A percentile compares a stretch with the other conserved stretches of the same genome.
phyloP scores from a whole-genome alignment of 192 early-diverging fungal genomes.

The Linnemannia schmuckeri region DNA sequence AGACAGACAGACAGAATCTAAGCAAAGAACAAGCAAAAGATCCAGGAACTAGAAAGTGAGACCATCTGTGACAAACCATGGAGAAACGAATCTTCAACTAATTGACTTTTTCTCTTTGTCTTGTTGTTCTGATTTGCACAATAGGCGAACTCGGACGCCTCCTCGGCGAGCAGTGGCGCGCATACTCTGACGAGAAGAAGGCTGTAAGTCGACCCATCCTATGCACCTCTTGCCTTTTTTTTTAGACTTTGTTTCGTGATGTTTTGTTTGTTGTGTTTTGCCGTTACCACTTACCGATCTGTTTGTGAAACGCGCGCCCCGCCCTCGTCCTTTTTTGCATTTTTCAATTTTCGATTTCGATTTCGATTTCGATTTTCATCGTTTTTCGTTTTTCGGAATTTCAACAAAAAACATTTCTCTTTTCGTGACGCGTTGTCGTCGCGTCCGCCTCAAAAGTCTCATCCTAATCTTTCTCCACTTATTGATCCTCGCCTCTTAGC shows the following conservation, averaged over 20 bases:
- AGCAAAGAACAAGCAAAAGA: background rate
- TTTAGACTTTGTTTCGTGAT: background rate
- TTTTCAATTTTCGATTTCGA: background rate
- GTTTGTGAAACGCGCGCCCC: background rate
- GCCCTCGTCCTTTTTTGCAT: background rate
- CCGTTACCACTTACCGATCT: background rate
- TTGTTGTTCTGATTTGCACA: background rate
- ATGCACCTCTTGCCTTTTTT: background rate
- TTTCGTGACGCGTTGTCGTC: slow-evolving; percentile 15
- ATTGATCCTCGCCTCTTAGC: slow-evolving; percentile 15
- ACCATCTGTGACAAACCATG: background rate
- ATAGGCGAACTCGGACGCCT: slow-evolving; percentile 73
- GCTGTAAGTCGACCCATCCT: slow-evolving; percentile 37
- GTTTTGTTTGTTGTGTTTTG: background rate
- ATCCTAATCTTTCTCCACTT: background rate
- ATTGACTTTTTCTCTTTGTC: background rate
- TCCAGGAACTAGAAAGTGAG: background rate
- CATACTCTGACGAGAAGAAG: slow-evolving; percentile 49
- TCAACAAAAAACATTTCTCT: background rate
- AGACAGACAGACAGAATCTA: background rate
- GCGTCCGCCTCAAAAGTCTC: background rate
- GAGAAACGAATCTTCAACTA: background rate
- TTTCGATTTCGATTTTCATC: background rate
- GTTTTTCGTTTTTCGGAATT: background rate
- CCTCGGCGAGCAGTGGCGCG: slow-evolving; percentile 77